phyloP scores from a whole-genome alignment of 805 yeast genomes.

The Teunomyces barrocoloradensis region DNA sequence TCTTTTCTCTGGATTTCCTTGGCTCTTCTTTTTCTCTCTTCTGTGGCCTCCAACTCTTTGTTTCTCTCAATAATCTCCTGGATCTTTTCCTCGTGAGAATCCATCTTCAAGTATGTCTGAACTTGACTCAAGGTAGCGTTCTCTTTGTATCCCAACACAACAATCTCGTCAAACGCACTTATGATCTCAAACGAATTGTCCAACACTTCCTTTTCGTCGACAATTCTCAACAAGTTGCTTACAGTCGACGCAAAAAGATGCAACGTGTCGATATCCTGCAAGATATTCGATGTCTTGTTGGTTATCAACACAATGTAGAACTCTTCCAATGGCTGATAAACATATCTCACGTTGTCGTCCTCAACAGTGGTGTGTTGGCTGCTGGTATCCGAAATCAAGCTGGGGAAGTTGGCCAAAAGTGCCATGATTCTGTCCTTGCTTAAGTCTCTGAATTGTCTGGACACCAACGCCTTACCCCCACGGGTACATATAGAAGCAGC shows the following conservation, averaged over 20 bases:
- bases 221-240: slow-evolving; percentile 63
- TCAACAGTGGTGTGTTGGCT: slow-evolving; percentile 93
- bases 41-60: slow-evolving; percentile 95
- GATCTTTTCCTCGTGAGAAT: slow-evolving; percentile 96
- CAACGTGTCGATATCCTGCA: slow-evolving; percentile 92
- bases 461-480: slow-evolving; percentile 86
- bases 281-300: slow-evolving; percentile 83
- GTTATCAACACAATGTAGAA: slow-evolving; percentile 88
- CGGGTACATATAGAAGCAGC: slow-evolving; percentile 95
- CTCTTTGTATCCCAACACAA: slow-evolving; percentile 86
- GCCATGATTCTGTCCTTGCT: slow-evolving; percentile 83
- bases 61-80: slow-evolving; percentile 97
- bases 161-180: slow-evolving; percentile 91
- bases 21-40: slow-evolving; percentile 94
- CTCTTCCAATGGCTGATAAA: slow-evolving; percentile 94
- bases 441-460: slow-evolving; percentile 88
- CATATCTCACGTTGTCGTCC: slow-evolving; percentile 86
- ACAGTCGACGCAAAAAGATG: slow-evolving; percentile 81
- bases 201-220: slow-evolving; percentile 81
- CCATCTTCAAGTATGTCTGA: slow-evolving; percentile 90
- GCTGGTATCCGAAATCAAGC: slow-evolving; percentile 63
- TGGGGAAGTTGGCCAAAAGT: slow-evolving; percentile 80
- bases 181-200: slow-evolving; percentile 84
- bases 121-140: slow-evolving; percentile 79
- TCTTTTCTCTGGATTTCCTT: slow-evolving; percentile 83